phyloP scores from a whole-genome alignment of 2,329 filamentous ascomycete genomes.

The Acephala macrosclerotiorum region DNA sequence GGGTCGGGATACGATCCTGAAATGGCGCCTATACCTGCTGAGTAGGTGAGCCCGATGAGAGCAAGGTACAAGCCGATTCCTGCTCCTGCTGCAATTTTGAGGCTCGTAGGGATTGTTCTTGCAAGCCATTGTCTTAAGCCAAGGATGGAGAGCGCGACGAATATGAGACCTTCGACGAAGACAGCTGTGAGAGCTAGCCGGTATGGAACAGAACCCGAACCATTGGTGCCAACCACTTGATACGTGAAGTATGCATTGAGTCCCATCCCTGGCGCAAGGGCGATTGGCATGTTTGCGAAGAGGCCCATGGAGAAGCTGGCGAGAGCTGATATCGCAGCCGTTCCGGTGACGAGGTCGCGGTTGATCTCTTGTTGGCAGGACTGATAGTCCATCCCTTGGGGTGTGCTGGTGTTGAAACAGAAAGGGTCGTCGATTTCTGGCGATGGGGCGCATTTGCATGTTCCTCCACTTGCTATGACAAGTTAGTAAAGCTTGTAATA shows the following conservation, averaged over 20 bases:
- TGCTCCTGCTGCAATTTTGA: constrained; percentile 86
- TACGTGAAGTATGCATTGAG: constrained; percentile 90
- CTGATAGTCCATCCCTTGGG: constrained; percentile 73
- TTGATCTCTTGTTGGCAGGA: constrained; percentile 63
- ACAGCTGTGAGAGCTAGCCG: constrained; percentile 82
- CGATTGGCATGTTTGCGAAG: constrained; percentile 78
- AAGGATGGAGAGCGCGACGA: constrained; percentile 79
- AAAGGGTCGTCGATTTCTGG: constrained; percentile 47
- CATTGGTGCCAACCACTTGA: constrained; percentile 77
- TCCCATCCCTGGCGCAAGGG: constrained; percentile 78
- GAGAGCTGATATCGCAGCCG: constrained; percentile 81
- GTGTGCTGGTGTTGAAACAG: constrained; percentile 32
- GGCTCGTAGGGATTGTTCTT: constrained; percentile 80
- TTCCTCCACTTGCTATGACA: constrained; percentile 36
- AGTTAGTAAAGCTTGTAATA: constrained; percentile 47
- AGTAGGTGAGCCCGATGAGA: constrained; percentile 79
- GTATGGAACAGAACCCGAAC: constrained; percentile 76
- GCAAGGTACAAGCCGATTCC: constrained; percentile 82
- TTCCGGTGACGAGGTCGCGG: constrained; percentile 82
- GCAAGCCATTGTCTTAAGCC: constrained; percentile 90
- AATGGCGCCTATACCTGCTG: constrained; percentile 81
- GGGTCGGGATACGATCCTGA: constrained; percentile 73
- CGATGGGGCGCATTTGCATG: constrained; percentile 32
- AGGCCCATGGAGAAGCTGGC: constrained; percentile 85
- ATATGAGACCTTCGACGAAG: constrained; percentile 88